phyloP scores from a whole-genome alignment of 192 early-diverging fungal genomes.

The Mortierella alpina region DNA sequence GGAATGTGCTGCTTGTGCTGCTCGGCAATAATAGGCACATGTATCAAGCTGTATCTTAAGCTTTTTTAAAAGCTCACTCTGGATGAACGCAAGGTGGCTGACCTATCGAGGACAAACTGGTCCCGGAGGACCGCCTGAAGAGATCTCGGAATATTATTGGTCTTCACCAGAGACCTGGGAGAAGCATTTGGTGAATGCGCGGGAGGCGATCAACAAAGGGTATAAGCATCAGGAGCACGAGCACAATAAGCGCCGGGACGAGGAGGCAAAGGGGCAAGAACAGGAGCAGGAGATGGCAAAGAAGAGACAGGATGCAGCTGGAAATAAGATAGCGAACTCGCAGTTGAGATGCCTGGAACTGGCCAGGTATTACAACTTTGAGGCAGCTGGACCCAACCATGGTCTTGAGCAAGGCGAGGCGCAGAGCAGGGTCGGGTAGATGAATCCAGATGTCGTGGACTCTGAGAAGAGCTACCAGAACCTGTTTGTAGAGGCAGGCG shows the following conservation, averaged over 20 bases:
- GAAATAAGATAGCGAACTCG: background rate
- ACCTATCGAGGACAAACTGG: too few species aligned
- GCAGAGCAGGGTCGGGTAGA: constrained; percentile 1
- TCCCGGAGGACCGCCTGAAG: too few species aligned
- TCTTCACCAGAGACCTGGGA: constrained; percentile 12
- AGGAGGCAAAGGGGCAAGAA: background rate
- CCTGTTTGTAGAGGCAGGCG: background rate
- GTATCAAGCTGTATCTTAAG: too few species aligned
- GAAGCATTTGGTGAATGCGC: background rate
- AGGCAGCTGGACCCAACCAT: background rate
- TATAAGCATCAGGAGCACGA: too few species aligned
- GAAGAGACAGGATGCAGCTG: background rate
- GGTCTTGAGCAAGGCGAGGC: background rate
- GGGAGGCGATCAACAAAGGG: background rate
- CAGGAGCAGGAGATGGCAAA: background rate
- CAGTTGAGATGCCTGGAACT: constrained; percentile 14
- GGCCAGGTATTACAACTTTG: constrained; percentile 37
- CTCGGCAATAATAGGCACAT: too few species aligned
- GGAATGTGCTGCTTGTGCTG: too few species aligned
- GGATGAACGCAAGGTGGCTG: too few species aligned
- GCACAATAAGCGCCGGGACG: background rate
- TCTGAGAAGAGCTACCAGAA: constrained; percentile 1
- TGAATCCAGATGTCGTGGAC: constrained; percentile 1
- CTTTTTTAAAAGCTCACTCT: too few species aligned
- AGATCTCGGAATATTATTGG: constrained; percentile 23